Evolutionary conservation across 1,284 basidiomycete species (phyloP).

Genomic region (Cutaneotrichosporon cavernicola): DNA sequence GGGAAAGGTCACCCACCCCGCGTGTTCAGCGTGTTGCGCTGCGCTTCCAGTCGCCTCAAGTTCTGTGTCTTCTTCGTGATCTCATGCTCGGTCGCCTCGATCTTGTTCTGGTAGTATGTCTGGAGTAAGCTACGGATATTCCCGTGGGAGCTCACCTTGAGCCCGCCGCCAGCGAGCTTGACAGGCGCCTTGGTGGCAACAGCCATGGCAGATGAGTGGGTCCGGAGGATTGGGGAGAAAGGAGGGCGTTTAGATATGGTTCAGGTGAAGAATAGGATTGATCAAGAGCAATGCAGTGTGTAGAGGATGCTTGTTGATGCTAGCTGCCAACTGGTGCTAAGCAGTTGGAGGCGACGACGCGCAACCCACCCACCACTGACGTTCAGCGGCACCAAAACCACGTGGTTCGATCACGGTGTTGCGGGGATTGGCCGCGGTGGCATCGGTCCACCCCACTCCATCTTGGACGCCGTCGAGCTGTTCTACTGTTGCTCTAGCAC

Average conservation of each 20-base stretch:
- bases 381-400: conserved; percentile 9
- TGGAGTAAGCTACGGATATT: conserved; percentile 40
- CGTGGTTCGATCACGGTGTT: conserved; percentile 9
- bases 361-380: conserved; percentile 14
- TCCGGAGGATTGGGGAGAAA: neutral
- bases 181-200: conserved; percentile 23
- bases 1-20: conserved; percentile 63
- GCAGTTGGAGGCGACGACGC: conserved; percentile 8
- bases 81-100: conserved; percentile 83
- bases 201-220: conserved; percentile 10
- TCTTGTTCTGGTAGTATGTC: conserved; percentile 94
- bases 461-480: neutral
- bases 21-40: conserved; percentile 93
- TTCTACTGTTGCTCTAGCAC: neutral
- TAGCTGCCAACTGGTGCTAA: neutral
- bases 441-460: conserved; percentile 1
- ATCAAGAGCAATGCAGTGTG: conserved; percentile 6
- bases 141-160: conserved; percentile 13
- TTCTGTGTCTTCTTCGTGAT: conserved; percentile 98
- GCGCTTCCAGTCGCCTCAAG: conserved; percentile 89
- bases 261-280: neutral
- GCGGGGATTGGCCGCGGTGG: conserved; percentile 18
- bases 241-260: neutral
- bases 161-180: conserved; percentile 23
- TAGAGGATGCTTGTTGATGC: conserved; percentile 4